Evolutionary conservation across 2,329 filamentous ascomycete genomes (phyloP).

Genomic region (Fusarium newnesense): DNA sequence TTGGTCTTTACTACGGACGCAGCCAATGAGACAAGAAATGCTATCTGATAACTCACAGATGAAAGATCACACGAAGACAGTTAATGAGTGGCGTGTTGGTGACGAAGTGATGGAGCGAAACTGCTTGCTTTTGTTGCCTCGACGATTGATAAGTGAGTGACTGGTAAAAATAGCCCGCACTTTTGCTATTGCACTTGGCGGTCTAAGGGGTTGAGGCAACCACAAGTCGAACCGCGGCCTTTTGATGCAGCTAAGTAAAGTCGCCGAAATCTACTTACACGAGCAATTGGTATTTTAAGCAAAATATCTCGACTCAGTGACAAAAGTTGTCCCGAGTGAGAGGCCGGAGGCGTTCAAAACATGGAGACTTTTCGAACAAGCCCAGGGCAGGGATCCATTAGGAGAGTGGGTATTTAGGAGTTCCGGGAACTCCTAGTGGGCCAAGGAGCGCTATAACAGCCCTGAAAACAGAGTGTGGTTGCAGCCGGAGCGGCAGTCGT

Average conservation of each 20-base stretch:
- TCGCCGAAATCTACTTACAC: neutral
- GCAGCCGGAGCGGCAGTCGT: slow-evolving; percentile 26
- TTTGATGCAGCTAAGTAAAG: neutral
- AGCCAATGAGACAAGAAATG: slow-evolving; percentile 11
- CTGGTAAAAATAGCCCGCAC: neutral
- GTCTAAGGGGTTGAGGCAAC: neutral
- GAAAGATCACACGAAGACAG: neutral
- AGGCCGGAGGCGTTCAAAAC: slow-evolving; percentile 27
- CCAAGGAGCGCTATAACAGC: slow-evolving; percentile 2
- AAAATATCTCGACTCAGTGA: slow-evolving; percentile 1
- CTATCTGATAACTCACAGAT: neutral
- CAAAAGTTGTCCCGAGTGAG: slow-evolving; percentile 29
- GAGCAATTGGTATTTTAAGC: neutral
- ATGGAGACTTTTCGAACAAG: neutral
- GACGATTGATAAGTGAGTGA: neutral
- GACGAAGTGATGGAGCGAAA: neutral
- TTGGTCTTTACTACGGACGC: neutral
- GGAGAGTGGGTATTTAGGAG: slow-evolving; percentile 15
- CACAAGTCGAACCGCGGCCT: neutral
- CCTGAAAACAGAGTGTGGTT: slow-evolving; percentile 18
- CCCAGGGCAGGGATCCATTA: neutral
- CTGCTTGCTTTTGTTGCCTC: slow-evolving; percentile 22
- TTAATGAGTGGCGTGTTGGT: neutral
- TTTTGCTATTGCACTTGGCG: neutral
- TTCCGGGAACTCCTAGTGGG: slow-evolving; percentile 24